A percentile compares a stretch with the other conserved stretches of the same genome.
Evolutionary conservation across 257 asterid species (phyloP).

Genomic region (Euphrasia confusa): DNA sequence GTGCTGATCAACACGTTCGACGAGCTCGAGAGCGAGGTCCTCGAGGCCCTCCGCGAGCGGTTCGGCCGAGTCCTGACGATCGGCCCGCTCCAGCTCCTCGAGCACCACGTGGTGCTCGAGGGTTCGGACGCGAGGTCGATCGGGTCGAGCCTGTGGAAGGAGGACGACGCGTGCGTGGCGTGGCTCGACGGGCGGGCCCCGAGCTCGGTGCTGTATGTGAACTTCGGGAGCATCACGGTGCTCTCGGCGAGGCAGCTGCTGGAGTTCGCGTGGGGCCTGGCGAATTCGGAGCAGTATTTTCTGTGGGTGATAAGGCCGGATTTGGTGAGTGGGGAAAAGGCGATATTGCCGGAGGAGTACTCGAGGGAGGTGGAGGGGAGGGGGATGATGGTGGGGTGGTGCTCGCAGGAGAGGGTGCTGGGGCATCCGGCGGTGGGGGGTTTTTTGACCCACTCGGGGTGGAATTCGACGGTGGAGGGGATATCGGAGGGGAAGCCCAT

Average conservation of each 20-base stretch:
- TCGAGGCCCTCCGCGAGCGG: slow-evolving; percentile 38
- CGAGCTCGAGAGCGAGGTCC: slow-evolving; percentile 41
- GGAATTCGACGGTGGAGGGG: slow-evolving; percentile 64
- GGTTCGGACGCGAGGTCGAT: slow-evolving; percentile 23
- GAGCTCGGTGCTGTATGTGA: slow-evolving; percentile 55
- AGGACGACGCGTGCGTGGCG: slow-evolving; percentile 40
- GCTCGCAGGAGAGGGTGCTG: slow-evolving; percentile 53
- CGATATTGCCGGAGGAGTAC: slow-evolving; percentile 42
- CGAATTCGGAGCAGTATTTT: slow-evolving; percentile 40
- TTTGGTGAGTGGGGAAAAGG: slow-evolving; percentile 41
- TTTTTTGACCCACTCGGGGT: slow-evolving; percentile 58
- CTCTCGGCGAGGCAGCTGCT: slow-evolving; percentile 40
- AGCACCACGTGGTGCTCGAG: slow-evolving; percentile 22
- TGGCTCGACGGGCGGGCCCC: slow-evolving; percentile 49
- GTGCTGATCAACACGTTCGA: slow-evolving; percentile 51
- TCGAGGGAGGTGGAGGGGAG: slow-evolving; percentile 37
- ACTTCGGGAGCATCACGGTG: slow-evolving; percentile 62
- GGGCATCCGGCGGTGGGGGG: slow-evolving; percentile 46
- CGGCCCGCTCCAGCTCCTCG: slow-evolving; percentile 57
- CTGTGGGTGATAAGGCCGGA: slow-evolving; percentile 67
- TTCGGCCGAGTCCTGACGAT: slow-evolving; percentile 40
- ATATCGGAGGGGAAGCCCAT: slow-evolving; percentile 52
- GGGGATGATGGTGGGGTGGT: slow-evolving; percentile 58
- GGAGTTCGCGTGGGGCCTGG: slow-evolving; percentile 76
- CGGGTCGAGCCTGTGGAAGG: slow-evolving; percentile 57